Evolutionary conservation across 768 basidiomycete species (phyloP), one percentile per base, ranked within the genome.

Genomic region (Suillus decipiens): DNA sequence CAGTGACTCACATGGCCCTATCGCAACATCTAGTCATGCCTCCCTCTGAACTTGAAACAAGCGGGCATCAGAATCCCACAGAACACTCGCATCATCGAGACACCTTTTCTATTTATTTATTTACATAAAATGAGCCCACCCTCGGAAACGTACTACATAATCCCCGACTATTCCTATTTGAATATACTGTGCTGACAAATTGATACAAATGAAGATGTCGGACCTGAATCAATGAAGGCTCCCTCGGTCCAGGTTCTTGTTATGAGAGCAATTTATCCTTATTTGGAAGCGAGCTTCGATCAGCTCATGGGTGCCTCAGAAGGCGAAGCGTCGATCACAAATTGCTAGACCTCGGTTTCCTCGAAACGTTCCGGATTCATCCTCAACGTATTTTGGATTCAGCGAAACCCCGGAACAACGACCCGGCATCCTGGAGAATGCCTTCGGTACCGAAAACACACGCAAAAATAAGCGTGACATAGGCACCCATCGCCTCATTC

Each of bases 281-380:
- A 61, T 67, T 57, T 39, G 66, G 63, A 58, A 8, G 36, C 33
- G 34, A 31, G 61, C 66, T 61, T 67, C 64, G 64, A 67, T 67
- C 60, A 62, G 63, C 60, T 66, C 66, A 64, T 62, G 63, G 56
- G 66, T 65, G 64, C 66, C 66, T 67, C 61, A 65, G 66, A 67
- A 65, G 66, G 55, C 57, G 56, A 58, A 60, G 45, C 59, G 66
- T 67, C 66, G 66, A 67, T 67, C 66, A 67, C 59, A 24, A 34
- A 50, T 60, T 54, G 14, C 42, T 55, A 50, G 57, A 50, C 66
- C 66, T 65, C 66, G 64, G 61, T 63, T 62, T 34, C 61, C 64
- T 55, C 58, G 62, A 62, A 58, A 65, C 45, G 45, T 51, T 61
- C 62, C 66, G 64, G 59, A 59, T 63, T 55, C 53, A 64, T 54